These are phyloP conservation scores for Citrus unshiu DNA, from an alignment of 345 rosid genomes.

Conservation along the genomic window DNA sequence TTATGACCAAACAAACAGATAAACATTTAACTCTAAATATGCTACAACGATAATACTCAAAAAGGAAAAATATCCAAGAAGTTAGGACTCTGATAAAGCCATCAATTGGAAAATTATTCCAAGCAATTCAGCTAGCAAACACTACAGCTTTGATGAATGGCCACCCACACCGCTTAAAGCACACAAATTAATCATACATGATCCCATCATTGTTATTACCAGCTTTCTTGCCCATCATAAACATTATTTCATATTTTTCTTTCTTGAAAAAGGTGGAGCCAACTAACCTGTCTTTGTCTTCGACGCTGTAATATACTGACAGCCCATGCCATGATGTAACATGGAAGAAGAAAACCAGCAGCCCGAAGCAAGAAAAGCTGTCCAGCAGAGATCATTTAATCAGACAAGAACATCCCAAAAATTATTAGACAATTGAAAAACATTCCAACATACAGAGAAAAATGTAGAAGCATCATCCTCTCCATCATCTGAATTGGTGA, in stretches of 20 bases:
- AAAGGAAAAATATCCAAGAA: neutral
- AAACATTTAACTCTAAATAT: neutral
- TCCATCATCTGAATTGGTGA: conserved; percentile 63
- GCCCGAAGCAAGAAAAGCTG: conserved; percentile 96
- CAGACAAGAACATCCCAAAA: conserved; percentile 1
- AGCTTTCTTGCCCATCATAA: neutral
- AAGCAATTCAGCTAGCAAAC: neutral
- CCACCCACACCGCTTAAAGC: neutral
- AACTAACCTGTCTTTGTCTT: conserved; percentile 83
- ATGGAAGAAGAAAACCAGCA: conserved; percentile 92
- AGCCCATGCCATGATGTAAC: conserved; percentile 99
- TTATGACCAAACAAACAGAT: no score
- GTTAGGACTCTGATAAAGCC: neutral
- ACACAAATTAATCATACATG: neutral
- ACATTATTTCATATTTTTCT: neutral
- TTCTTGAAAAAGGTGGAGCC: neutral
- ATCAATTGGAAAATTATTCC: neutral
- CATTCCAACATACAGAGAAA: conserved; percentile 64
- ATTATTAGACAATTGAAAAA: neutral
- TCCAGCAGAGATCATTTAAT: conserved; percentile 7
- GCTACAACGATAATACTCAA: neutral
- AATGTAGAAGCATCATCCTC: conserved; percentile 83
- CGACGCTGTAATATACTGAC: conserved; percentile 88
- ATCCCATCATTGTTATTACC: neutral
- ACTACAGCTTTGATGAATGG: neutral